Evolutionary conservation across 2,329 filamentous ascomycete species (phyloP).

Genomic region (Exophiala xenobiotica): DNA sequence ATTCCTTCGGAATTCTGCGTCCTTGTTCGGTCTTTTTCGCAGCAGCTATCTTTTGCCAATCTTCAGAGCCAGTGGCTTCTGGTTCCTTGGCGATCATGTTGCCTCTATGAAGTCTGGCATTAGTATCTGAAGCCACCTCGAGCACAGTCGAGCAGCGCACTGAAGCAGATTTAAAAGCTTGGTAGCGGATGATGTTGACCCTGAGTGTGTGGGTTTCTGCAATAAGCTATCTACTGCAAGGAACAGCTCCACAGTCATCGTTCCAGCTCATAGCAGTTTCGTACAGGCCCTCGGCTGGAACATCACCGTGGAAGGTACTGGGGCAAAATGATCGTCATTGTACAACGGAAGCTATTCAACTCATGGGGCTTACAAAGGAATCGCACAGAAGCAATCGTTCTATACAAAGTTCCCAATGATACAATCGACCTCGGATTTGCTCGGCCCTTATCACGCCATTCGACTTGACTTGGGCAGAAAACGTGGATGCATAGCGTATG

Average conservation of each 20-base stretch:
- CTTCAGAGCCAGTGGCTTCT: not conserved
- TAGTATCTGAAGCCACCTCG: not conserved
- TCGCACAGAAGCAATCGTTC: no score
- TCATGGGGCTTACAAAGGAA: no score
- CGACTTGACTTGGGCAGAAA: no score
- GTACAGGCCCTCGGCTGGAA: no score
- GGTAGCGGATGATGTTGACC: not conserved
- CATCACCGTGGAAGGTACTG: no score
- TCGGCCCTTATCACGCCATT: no score
- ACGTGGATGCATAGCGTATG: no score
- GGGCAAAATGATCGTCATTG: not conserved
- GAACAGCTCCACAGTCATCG: no score
- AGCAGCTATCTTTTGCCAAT: slow-evolving; percentile 13
- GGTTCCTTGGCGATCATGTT: slow-evolving; percentile 13
- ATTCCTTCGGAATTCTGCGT: slow-evolving; percentile 37
- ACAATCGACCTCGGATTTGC: no score
- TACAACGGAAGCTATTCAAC: not conserved
- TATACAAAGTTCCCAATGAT: no score
- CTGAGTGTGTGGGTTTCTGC: not conserved
- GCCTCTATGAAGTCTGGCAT: not conserved
- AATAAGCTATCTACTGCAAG: not conserved
- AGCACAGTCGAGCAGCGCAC: not conserved
- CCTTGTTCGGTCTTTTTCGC: slow-evolving; percentile 35
- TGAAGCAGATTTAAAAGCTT: not conserved
- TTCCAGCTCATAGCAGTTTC: no score